A percentile compares a stretch with the other conserved stretches of the same genome.
These are phyloP conservation scores for Zygoascus ofunaensis DNA, from an alignment of 805 yeast genomes.

Conservation along the genomic window DNA sequence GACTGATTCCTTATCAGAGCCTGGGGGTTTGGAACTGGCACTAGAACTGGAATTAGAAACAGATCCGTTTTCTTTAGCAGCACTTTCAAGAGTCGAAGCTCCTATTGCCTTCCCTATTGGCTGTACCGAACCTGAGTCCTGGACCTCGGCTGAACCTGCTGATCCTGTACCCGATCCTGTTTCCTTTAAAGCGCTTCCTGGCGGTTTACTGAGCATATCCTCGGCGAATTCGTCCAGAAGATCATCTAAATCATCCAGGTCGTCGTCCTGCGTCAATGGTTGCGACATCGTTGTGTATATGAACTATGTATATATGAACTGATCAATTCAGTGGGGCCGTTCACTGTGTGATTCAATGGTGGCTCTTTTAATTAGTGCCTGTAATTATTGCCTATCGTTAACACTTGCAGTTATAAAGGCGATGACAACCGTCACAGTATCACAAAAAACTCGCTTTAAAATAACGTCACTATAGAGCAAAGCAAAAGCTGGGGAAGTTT, in stretches of 20 bases:
- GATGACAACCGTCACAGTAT: no score
- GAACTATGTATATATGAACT: no score
- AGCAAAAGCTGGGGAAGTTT: no score
- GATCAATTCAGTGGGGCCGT: no score
- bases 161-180: neutral
- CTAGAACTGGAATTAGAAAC: neutral
- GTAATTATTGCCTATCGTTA: no score
- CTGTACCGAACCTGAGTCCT: no score
- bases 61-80: neutral
- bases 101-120: neutral
- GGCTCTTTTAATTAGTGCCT: no score
- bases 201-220: conserved; percentile 54
- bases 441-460: no score
- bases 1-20: neutral
- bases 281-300: conserved; percentile 3
- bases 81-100: no score
- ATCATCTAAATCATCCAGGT: conserved; percentile 30
- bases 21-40: neutral
- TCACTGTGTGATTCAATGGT: no score
- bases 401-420: no score
- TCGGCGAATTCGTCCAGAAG: conserved; percentile 78
- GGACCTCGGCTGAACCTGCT: neutral
- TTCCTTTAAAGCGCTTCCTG: conserved; percentile 34
- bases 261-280: conserved; percentile 16
- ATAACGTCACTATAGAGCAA: no score